phyloP scores from a whole-genome alignment of 306 rosid genomes.

The Heteromeles arbutifolia region DNA sequence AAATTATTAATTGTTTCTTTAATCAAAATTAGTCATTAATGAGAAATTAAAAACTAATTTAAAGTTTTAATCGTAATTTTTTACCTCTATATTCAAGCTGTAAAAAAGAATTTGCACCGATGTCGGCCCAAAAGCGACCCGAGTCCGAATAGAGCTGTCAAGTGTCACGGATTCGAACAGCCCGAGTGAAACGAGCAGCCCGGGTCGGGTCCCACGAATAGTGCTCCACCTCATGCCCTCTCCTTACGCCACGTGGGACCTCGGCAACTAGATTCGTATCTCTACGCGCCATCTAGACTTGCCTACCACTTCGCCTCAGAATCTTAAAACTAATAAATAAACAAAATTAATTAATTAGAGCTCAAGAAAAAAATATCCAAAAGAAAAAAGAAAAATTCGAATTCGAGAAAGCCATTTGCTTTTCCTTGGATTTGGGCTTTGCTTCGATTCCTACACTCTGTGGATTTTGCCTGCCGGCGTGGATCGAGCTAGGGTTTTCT shows the following conservation, averaged over 20 bases:
- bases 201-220: not conserved
- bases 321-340: not conserved
- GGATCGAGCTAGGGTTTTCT: slow-evolving; percentile 54
- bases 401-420: not conserved
- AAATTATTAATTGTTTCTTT: no score
- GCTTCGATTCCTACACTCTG: slow-evolving; percentile 15
- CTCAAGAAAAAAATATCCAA: not conserved
- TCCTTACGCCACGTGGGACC: slow-evolving; percentile 6
- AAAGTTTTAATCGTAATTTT: no score
- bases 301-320: not conserved
- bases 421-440: slow-evolving; percentile 25
- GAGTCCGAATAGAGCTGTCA: not conserved
- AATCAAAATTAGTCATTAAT: no score
- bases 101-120: not conserved
- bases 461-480: not conserved
- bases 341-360: not conserved
- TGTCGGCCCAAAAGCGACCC: not conserved
- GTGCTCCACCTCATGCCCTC: not conserved
- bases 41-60: no score
- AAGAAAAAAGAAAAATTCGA: not conserved
- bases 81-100: not conserved
- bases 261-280: not conserved
- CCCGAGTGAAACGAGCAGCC: not conserved
- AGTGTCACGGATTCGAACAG: not conserved
- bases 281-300: not conserved